phyloP scores from a whole-genome alignment of 768 basidiomycete genomes.

The Leccinum incarnatum region DNA sequence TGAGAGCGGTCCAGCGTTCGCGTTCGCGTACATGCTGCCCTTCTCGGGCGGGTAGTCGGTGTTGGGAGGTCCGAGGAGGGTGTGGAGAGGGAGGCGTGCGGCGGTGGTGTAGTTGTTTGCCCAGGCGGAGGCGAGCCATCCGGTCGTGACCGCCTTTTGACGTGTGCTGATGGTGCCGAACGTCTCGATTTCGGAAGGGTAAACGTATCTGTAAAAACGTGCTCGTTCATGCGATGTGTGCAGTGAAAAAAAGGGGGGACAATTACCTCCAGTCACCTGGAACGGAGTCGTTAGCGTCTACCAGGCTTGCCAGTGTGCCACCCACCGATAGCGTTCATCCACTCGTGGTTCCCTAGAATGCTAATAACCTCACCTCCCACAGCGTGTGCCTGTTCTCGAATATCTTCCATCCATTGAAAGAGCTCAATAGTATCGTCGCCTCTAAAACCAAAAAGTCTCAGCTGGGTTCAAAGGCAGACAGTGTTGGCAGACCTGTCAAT shows the following conservation, averaged over 20 bases:
- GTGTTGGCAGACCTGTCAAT: constrained; percentile 68
- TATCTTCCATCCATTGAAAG: constrained; percentile 79
- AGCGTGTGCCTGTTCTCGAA: constrained; percentile 70
- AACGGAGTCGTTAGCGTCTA: constrained; percentile 13
- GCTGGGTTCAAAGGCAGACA: neutral
- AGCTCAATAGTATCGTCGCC: constrained; percentile 89
- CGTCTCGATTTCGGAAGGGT: constrained; percentile 74
- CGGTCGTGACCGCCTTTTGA: constrained; percentile 69
- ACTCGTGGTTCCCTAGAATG: constrained; percentile 92
- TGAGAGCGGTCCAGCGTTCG: constrained; percentile 49
- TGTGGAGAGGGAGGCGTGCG: constrained; percentile 78
- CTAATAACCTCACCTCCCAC: constrained; percentile 72
- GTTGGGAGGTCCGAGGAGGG: constrained; percentile 64
- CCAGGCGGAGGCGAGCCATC: constrained; percentile 81
- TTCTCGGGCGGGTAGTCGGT: constrained; percentile 50
- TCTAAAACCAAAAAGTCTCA: constrained; percentile 37
- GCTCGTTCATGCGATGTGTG: constrained; percentile 6
- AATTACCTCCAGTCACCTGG: constrained; percentile 81
- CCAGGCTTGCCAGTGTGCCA: neutral
- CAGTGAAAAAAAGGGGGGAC: constrained; percentile 4
- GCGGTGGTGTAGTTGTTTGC: constrained; percentile 81
- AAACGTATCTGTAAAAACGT: constrained; percentile 66
- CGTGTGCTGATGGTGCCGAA: constrained; percentile 73
- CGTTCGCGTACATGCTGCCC: constrained; percentile 30
- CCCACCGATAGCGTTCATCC: constrained; percentile 86